A percentile compares a stretch with the other conserved stretches of the same genome.
These are phyloP conservation scores for Trichoderma breve DNA, from an alignment of 2,329 filamentous ascomycete genomes.

Conservation along the genomic window DNA sequence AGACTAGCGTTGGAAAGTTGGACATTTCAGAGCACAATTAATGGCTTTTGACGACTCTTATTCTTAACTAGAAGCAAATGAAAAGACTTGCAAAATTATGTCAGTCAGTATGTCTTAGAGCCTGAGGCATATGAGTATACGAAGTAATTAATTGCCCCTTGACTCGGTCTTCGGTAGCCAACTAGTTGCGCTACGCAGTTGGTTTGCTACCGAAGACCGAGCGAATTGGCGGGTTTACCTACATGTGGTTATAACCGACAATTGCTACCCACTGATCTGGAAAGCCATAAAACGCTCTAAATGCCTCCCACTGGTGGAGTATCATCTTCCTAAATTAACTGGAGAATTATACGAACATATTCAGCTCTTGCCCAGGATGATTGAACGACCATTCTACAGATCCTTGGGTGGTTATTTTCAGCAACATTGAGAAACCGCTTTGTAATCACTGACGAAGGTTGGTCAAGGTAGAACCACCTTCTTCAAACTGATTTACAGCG, in stretches of 20 bases:
- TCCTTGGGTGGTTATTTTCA: not conserved
- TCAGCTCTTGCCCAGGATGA: not conserved
- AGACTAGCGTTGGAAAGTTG: not conserved
- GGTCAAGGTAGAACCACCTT: not conserved
- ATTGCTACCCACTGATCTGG: not conserved
- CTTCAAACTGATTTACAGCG: not conserved
- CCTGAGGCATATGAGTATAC: not conserved
- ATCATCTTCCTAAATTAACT: not conserved
- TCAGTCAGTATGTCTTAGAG: not conserved
- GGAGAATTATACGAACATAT: not conserved
- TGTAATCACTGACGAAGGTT: not conserved
- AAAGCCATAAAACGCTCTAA: not conserved
- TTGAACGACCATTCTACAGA: not conserved
- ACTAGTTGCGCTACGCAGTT: not conserved
- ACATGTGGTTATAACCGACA: not conserved
- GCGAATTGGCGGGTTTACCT: not conserved
- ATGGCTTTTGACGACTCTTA: not conserved
- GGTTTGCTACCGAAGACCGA: not conserved
- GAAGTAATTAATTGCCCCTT: not conserved
- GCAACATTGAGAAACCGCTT: not conserved
- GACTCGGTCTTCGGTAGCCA: not conserved
- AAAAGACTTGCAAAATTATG: not conserved
- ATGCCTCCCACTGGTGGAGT: not conserved
- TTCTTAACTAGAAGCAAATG: not conserved
- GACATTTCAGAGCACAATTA: not conserved